Base-by-base conservation (phyloP, 768 basidiomycete genomes). In the Leccinum barrowsii region DNA sequence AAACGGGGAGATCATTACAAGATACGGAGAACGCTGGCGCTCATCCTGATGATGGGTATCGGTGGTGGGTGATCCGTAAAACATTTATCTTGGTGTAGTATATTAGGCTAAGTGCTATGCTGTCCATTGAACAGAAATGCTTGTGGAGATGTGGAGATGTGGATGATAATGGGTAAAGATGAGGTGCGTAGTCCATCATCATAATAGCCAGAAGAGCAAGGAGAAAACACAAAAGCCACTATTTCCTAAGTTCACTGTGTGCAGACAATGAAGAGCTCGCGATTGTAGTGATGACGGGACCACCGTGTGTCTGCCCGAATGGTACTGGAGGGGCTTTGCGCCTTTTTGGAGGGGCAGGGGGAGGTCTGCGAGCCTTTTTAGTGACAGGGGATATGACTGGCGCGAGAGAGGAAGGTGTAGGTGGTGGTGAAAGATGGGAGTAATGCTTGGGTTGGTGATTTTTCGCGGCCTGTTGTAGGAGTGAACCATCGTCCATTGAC, bases 291-390 rank as follows among this genome's bases (percentile, higher is more conserved):
- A 89, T 84, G 35, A 81, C 82, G 21, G 78, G 80, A 8, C 83
- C 85, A 13, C 79, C 66, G 55, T 79, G 77, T 1, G 78, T 79
- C 51, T 69, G 76, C 30, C 75, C 77, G 2, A 79, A 73, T 10
- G 90, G 87, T 48, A 86, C 77, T 15, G 89, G 85, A 34, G 90
- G 89, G 1, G 89, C 84, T 63, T 87, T 88, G 66, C 89, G 75
- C 48, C 89, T 78, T 66, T 84, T 84, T 3, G 80, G 80, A 19
- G 87, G 86, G 10, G 85, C 80, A n/a, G 89, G 85, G 0, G 89
- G 85, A 2, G 88, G 80, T 56, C 84, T 73, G 55, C 81, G 77
- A 52, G 53, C 50, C 57, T 69, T 70, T 28, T 59, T 67, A n/a
- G 67, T 68, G 35, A 62, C 62, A 32, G 57, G 55, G 49, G 67